Evolutionary conservation across 2,329 filamentous ascomycete genomes (phyloP).

Genomic region (Neonectria hederae): DNA sequence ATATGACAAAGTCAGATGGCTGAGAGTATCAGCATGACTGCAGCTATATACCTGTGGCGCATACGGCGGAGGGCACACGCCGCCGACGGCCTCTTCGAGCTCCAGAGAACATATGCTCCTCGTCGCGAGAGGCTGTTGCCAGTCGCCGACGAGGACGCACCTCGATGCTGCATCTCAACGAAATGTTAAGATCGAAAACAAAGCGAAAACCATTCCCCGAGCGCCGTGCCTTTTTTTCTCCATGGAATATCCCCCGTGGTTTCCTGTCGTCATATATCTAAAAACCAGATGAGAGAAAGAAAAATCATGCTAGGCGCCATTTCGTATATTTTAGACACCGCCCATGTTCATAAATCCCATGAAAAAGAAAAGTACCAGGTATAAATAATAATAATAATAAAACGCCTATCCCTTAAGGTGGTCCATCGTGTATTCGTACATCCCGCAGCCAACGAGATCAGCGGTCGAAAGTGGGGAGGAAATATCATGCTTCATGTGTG

Average conservation of each 20-base stretch:
- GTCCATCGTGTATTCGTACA: conserved; percentile 36
- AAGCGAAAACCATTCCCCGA: conserved; percentile 16
- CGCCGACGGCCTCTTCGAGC: neutral
- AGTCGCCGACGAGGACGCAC: neutral
- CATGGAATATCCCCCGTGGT: conserved; percentile 18
- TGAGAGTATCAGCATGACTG: neutral
- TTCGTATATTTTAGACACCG: conserved; percentile 38
- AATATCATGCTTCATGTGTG: conserved; percentile 22
- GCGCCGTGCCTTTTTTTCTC: conserved; percentile 40
- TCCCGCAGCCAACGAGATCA: conserved; percentile 27
- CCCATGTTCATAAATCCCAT: conserved; percentile 29
- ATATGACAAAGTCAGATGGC: neutral
- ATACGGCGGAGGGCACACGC: conserved; percentile 4
- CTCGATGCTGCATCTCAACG: conserved; percentile 2
- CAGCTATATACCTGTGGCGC: conserved; percentile 23
- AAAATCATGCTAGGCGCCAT: conserved; percentile 35
- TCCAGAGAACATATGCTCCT: neutral
- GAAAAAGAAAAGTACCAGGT: conserved; percentile 20
- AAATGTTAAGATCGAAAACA: conserved; percentile 19
- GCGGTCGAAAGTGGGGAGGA: conserved; percentile 17
- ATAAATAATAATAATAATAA: conserved; percentile 13
- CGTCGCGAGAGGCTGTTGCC: neutral
- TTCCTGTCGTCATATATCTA: conserved; percentile 41
- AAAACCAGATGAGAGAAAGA: conserved; percentile 25
- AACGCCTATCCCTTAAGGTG: conserved; percentile 32